These are phyloP conservation scores for Prunus fruticosa DNA, from an alignment of 306 rosid species.

Conservation along the genomic window DNA sequence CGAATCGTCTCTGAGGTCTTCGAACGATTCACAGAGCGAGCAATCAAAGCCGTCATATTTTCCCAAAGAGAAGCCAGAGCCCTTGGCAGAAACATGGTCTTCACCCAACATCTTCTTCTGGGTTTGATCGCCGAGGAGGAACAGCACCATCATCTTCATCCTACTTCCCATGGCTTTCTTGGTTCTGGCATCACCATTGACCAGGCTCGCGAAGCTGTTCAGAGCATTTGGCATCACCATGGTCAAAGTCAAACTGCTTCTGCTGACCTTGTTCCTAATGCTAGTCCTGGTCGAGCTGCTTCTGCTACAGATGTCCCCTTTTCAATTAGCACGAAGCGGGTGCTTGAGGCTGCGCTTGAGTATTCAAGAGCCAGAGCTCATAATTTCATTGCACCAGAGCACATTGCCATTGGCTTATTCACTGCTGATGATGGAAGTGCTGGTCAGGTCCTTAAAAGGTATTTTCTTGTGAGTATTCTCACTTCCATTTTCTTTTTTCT, in stretches of 20 bases:
- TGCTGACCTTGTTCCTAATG: not conserved
- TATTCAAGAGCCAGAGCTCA: slow-evolving; percentile 62
- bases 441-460: slow-evolving; percentile 64
- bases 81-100: slow-evolving; percentile 55
- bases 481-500: not conserved
- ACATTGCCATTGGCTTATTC: slow-evolving; percentile 61
- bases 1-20: slow-evolving; percentile 47
- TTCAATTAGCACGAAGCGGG: slow-evolving; percentile 62
- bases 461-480: not conserved
- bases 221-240: slow-evolving; percentile 36
- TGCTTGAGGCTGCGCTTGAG: slow-evolving; percentile 72
- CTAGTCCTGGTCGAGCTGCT: not conserved
- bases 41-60: slow-evolving; percentile 63
- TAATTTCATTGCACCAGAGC: slow-evolving; percentile 81
- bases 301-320: slow-evolving; percentile 48
- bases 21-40: slow-evolving; percentile 77
- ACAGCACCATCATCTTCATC: slow-evolving; percentile 23
- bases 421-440: slow-evolving; percentile 72
- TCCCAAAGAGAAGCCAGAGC: slow-evolving; percentile 75
- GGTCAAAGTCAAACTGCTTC: slow-evolving; percentile 5
- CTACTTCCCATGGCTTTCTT: slow-evolving; percentile 50
- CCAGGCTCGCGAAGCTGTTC: slow-evolving; percentile 63
- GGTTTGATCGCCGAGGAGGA: slow-evolving; percentile 81
- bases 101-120: slow-evolving; percentile 66
- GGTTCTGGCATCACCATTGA: slow-evolving; percentile 54